Base-by-base conservation (phyloP, 192 early-diverging fungal species). In the Coemansia sp. region DNA sequence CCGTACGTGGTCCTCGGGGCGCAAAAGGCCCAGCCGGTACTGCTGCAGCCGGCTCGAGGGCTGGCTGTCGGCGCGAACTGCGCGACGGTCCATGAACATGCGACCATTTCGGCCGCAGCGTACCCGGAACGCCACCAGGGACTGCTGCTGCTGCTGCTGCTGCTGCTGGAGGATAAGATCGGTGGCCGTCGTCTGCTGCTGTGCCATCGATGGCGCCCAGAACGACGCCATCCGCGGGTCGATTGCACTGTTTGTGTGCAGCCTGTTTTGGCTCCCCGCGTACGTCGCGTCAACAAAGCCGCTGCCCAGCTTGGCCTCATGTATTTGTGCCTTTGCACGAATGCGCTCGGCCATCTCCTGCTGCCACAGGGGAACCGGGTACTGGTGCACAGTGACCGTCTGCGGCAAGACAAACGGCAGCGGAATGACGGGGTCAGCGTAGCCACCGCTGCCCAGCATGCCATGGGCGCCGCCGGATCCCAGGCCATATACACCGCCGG, bases 251-350 rank as follows among this genome's bases (percentile, higher is more conserved):
- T 63, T 66, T 7, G 54, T 64, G 29, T 69, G 66, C 35, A 57
- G 61, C 34, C 14, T 25, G 48, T 13, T n/a, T 9, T 34, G 36
- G 13, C 41, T 52, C 3, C 41, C 25, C 36, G 62, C 53, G 56
- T 67, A 80, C 3, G 79, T 81, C 22, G 73, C 63, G 38, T 81
- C 79, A 0, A 81, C 71, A 63, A 63, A 73, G 5, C 74, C 70
- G 57, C 17, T 56, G 3, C 38, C 57, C 42, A 68, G 36, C 54
- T 23, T 32, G 3, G 65, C 5, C 43, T 75, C 69, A 46, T 64
- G 52, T n/a, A 48, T 54, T 13, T 58, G 59, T 23, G 52, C 45
- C 0, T 59, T 50, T 6, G 66, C 29, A 14, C 56, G 62, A 17
- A 80, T 69, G 13, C 69, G 68, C 15, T 65, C 73, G 22, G 57